Base-by-base conservation (phyloP, 1,284 basidiomycete species). In the Pholiota adiposa region DNA sequence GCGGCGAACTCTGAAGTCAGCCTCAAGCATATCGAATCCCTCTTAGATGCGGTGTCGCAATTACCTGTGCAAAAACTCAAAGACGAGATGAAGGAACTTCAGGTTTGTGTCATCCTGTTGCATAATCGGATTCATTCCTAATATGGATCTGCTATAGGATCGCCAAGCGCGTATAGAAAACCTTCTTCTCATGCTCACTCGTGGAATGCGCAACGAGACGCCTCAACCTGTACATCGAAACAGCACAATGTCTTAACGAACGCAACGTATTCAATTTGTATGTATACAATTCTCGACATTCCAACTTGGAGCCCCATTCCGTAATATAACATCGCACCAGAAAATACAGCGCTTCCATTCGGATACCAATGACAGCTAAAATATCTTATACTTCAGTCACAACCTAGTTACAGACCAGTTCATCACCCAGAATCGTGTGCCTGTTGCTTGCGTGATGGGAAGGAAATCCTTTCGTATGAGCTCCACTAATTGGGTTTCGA, bases 31-130 rank as follows among this genome's bases (percentile, higher is more conserved):
- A 71, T 92, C 46, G 88, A 91, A 71, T 72, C 73, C 31, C 68
- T 89, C 61, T 69, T 91, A 58, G 87, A 90, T 48, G 84, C 86
- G 54, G 80, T 88, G 54, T 79, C 80, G 33, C 78, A 81, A 51
- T 66, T 90, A 58, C 89, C 90, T 2, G 82, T 91, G 29, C 79
- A 83, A 38, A 80, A 74, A 63, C 74, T 93, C 52, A 86, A 84
- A 72, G 87, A 89, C 4, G 90, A 93, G 70, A 89, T 93, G 83
- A 90, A 87, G 69, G 90, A 93, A 69, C 73, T 93, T 49, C 89
- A 91, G 80, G 89, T 89, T 56, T 57, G 80, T 66, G 36, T 55
- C 16, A 51, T n/a, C 60, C 19, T 41, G 29, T 54, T 18, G 63
- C 38, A 36, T 36, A 7, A 9, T 43, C 29, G 33, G 18, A 6